A percentile compares a stretch with the other conserved stretches of the same genome.
Conservation (phyloP, 2,329 filamentous ascomycete genomes). For the Emydomyces testavorans region DNA sequence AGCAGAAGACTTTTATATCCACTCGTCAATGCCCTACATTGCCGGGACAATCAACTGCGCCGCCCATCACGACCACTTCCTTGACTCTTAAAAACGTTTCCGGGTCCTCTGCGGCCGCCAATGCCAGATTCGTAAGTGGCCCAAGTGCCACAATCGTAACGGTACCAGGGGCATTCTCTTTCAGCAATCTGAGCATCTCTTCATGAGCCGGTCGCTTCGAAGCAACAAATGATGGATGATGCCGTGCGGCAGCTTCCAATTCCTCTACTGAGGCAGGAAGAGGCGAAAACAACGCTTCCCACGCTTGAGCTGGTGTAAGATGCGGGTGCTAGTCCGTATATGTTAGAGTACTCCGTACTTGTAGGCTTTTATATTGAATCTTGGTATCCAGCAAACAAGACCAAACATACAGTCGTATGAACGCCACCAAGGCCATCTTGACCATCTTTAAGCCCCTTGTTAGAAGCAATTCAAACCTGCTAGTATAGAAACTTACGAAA, state of each 20-base stretch:
- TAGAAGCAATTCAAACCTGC: not conserved
- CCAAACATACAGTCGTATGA: slow-evolving; percentile 41
- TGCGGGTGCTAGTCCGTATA: slow-evolving; percentile 50
- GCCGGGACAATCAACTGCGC: slow-evolving; percentile 64
- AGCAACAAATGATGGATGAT: slow-evolving; percentile 55
- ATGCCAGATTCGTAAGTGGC: slow-evolving; percentile 82
- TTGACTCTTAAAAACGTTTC: slow-evolving; percentile 81
- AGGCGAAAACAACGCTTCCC: slow-evolving; percentile 55
- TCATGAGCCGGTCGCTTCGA: slow-evolving; percentile 63
- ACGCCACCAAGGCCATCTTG: slow-evolving; percentile 66
- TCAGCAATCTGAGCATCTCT: slow-evolving; percentile 79
- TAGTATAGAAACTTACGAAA: slow-evolving; percentile 56
- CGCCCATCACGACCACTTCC: slow-evolving; percentile 92
- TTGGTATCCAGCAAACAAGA: no score
- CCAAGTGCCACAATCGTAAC: slow-evolving; percentile 86
- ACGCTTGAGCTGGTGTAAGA: slow-evolving; percentile 60
- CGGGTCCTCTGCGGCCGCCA: slow-evolving; percentile 78
- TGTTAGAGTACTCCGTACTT: no score
- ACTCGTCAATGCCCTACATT: slow-evolving; percentile 48
- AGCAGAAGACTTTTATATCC: not conserved
- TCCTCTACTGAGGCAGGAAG: slow-evolving; percentile 38
- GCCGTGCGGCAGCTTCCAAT: slow-evolving; percentile 28
- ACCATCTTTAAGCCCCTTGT: slow-evolving; percentile 46
- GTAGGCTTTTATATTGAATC: no score
- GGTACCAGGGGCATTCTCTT: slow-evolving; percentile 68